Evolutionary conservation across 257 asterid genomes (phyloP), one percentile per base, ranked within the genome.

Genomic region (Nicotiana sylvestris): DNA sequence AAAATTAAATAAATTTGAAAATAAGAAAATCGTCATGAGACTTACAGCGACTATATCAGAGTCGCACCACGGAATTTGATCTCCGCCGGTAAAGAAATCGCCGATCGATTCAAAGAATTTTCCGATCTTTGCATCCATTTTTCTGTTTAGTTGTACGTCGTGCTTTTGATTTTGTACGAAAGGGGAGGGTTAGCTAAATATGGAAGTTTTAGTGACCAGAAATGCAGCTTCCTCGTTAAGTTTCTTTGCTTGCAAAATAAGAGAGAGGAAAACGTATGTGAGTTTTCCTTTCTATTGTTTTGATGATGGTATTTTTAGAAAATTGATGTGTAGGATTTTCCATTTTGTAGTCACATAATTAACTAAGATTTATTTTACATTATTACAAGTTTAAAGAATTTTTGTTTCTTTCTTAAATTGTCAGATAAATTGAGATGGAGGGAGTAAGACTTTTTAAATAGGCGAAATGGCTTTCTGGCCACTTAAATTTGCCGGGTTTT

Each of bases 51-150:
- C 89, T 84, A 90, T 85, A 66, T 93, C 96, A 64, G 92, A 51
- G 13, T 91, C 95, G 83, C 94, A 90, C 97, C 95, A 93, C 2
- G 98, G 99, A 76, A 95, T 91, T 81, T 88, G 96, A 81, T 93
- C 98, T 43, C 92, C 92, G 3, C 97, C 92, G 87, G 89, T 76
- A 88, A 95, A 95, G 81, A 95, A 88, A 69, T 80, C 88, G 78
- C 91, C 90, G 25, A 91, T 93, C 53, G 97, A 91, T 51, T 88
- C 93, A 84, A 95, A 87, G 85, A 92, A 89, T 66, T 92, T 88
- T 43, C 86, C 90, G 29, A 95, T 68, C 72, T 88, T 92, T 32
- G 84, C 92, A 60, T 93, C 99, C 98, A 93, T 95, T 82, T 81
- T 35, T 49, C 18, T 9, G 12, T 43, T 9, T 11, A 15, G 39